Base-by-base conservation (phyloP, 1,139 yeast species). In the Pneumocystis oryctolagi region DNA sequence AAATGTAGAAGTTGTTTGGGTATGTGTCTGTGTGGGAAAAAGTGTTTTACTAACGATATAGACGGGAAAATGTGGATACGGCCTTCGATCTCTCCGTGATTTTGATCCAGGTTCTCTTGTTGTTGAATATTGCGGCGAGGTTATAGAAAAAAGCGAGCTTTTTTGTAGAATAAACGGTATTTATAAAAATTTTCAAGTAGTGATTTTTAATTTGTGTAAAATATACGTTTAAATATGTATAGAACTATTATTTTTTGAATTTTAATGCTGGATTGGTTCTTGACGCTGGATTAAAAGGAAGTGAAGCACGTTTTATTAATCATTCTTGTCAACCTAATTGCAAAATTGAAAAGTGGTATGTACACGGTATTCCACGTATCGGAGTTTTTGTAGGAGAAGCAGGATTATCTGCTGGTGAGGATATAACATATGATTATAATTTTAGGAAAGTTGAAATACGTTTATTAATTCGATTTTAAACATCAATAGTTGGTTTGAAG, bases 81-180 rank as follows among this genome's bases (percentile, higher is more conserved):
- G 79, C 0, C 68, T 77, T 8, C 64, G 74, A 6, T 72, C 79
- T 1, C 70, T 73, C 0, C 69, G 78, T 34, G 64, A 71, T 0
- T 77, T 73, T 62, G 67, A 67, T 4, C 71, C 76, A 0, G 73
- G 74, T 1, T 72, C 73, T 16, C 68, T 77, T 16, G 74, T 77
- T 56, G 69, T 76, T 18, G 80, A 77, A 64, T 77, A 77, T 65
- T 75, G 78, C 1, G 80, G 80, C 9, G 79, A 77, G 58, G 75
- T 77, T 3, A 74, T 77, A 34, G 72, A 73, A 42, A 70, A 71
- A 6, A 67, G 67, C 0, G 77, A 74, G 65, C 70, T 74, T 70
- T 71, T 71, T 59, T 65, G 70, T 4, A 68, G 77, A 25, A 67
- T 74, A 64, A 64, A 67, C 20, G 65, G 67, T n/a, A 70, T 68